Conservation (phyloP, 2,329 filamentous ascomycete species). For the Cladosporium sp. region DNA sequence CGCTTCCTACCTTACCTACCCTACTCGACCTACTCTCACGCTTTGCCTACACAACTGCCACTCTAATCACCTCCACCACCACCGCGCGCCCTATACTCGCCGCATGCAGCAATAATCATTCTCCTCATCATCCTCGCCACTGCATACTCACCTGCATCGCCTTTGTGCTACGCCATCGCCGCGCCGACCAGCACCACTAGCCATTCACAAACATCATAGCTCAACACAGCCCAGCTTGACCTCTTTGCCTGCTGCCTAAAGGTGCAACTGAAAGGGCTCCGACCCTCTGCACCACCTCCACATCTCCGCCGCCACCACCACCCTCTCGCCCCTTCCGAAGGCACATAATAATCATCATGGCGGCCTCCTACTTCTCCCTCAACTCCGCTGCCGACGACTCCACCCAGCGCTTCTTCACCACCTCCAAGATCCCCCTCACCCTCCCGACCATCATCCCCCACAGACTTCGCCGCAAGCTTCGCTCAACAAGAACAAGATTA, state of each 20-base stretch:
- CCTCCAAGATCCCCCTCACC: constrained; percentile 42
- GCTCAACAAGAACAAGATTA: constrained; percentile 57
- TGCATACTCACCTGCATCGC: constrained; percentile 4
- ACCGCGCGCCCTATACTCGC: neutral
- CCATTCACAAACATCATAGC: constrained; percentile 1
- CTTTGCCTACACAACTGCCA: neutral
- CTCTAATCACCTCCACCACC: neutral
- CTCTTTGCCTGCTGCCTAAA: constrained; percentile 22
- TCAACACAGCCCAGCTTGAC: constrained; percentile 22
- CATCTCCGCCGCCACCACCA: constrained; percentile 27
- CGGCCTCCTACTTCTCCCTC: constrained; percentile 25
- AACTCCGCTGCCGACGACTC: constrained; percentile 24
- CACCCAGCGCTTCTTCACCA: constrained; percentile 37
- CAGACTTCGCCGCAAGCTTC: constrained; percentile 61
- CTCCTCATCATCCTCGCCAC: neutral
- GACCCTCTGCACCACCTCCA: constrained; percentile 19
- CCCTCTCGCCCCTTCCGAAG: constrained; percentile 19
- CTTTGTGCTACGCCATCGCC: constrained; percentile 6
- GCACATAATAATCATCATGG: constrained; percentile 18
- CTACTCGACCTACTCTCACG: too few relatives aligned
- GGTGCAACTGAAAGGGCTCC: constrained; percentile 20
- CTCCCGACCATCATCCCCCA: constrained; percentile 55
- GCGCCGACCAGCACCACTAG: constrained; percentile 2
- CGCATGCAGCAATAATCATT: neutral
- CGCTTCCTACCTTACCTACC: neutral